Evolutionary conservation across 305 asterid species (phyloP).

Genomic region (Solanum hybrid): DNA sequence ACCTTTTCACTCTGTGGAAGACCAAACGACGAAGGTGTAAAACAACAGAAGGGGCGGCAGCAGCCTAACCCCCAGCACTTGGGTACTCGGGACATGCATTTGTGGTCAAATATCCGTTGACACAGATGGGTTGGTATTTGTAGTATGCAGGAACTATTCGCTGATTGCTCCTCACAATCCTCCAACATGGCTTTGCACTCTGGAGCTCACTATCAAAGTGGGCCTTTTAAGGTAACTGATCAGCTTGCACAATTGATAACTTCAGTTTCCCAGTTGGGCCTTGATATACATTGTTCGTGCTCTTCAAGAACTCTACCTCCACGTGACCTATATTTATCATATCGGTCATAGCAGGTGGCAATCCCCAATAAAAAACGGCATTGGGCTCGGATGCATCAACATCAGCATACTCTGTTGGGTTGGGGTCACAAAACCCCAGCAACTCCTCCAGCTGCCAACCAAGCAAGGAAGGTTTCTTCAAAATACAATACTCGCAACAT

Average conservation of each 20-base stretch:
- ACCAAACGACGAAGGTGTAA: background rate
- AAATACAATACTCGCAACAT: background rate
- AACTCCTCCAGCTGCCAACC: constrained; percentile 38
- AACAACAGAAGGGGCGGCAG: background rate
- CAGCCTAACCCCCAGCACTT: background rate
- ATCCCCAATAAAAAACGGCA: constrained; percentile 42
- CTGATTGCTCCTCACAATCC: constrained; percentile 15
- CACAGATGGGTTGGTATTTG: constrained; percentile 4
- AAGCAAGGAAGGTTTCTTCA: background rate
- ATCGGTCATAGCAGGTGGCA: constrained; percentile 21
- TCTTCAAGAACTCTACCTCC: constrained; percentile 25
- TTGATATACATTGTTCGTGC: constrained; percentile 18
- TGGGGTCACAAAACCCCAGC: constrained; percentile 44
- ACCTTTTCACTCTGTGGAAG: background rate
- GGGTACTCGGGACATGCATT: constrained; percentile 3
- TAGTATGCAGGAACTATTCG: constrained; percentile 9
- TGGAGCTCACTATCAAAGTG: background rate
- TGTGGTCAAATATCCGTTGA: constrained; percentile 13
- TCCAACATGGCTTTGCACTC: constrained; percentile 17
- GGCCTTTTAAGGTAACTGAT: constrained; percentile 18
- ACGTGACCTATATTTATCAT: constrained; percentile 14
- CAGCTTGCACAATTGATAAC: constrained; percentile 25
- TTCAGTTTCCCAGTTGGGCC: constrained; percentile 32
- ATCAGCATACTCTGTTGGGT: constrained; percentile 34
- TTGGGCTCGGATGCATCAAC: constrained; percentile 19